Conservation (phyloP, 164 flowering plant species). For the Aristolochia californica region DNA sequence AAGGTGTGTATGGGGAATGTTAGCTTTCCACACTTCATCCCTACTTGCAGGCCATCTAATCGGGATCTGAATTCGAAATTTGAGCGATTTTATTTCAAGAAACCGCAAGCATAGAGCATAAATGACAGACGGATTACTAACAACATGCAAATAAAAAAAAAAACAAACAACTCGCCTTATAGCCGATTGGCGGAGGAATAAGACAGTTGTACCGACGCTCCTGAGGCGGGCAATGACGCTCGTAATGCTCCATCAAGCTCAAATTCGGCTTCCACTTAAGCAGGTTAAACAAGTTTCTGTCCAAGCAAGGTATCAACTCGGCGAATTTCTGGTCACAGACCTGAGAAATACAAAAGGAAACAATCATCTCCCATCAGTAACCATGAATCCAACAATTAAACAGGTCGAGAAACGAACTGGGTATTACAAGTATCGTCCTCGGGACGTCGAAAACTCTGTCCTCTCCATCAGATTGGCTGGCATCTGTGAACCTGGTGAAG, state of each 20-base stretch:
- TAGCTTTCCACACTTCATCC: slow-evolving; percentile 84
- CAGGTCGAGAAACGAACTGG: neutral
- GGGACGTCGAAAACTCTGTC: slow-evolving; percentile 29
- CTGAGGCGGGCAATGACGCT: slow-evolving; percentile 74
- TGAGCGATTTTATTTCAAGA: neutral
- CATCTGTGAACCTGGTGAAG: slow-evolving; percentile 12
- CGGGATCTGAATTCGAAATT: slow-evolving; percentile 56
- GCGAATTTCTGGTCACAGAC: slow-evolving; percentile 57
- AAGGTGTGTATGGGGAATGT: slow-evolving; percentile 78
- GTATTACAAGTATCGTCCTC: slow-evolving; percentile 49
- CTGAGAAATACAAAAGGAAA: slow-evolving; percentile 14
- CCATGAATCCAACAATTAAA: neutral
- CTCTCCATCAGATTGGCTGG: slow-evolving; percentile 15
- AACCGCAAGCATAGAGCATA: neutral
- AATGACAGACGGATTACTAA: neutral
- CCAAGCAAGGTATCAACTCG: slow-evolving; percentile 83
- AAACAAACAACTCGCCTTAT: slow-evolving; percentile 44
- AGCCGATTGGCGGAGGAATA: slow-evolving; percentile 79
- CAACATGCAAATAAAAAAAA: neutral
- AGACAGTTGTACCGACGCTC: slow-evolving; percentile 73
- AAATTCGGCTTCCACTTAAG: slow-evolving; percentile 58
- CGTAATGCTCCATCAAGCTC: slow-evolving; percentile 87
- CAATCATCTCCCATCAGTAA: neutral
- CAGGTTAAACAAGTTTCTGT: slow-evolving; percentile 62
- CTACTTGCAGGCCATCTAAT: slow-evolving; percentile 77